Evolutionary conservation across 441 rosid genomes (phyloP), one percentile per base, ranked within the genome.

Genomic region (Adansonia gregorii): DNA sequence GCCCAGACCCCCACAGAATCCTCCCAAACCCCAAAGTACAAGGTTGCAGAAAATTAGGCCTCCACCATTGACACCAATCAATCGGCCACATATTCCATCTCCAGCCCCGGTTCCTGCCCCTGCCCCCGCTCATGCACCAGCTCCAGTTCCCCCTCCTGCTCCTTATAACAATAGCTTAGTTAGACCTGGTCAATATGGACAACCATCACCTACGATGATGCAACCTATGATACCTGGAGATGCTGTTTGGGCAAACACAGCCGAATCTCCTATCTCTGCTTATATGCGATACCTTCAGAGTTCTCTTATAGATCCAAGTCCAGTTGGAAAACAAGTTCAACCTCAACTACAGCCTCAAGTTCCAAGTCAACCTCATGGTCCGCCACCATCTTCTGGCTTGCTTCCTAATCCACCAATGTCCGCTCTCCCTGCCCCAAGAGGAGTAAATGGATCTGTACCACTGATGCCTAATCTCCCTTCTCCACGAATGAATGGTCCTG

Each of bases 251-350:
- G 48, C 73, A 24, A 86, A 85, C 74, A 80, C 88, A 0, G 90
- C 90, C 0, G 97, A 93, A 27, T 93, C 97, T 80, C 97, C 97
- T 1, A 85, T 93, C 78, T 90, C 97, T 1, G 94, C 93, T 68
- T 94, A 90, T 67, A 86, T 93, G 91, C 89, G 97, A 7, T 92
- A 93, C 85, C 86, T 94, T 73, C 91, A 88, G 78, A 83, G 73
- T 77, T 83, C 88, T 8, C 76, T 90, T 1, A 78, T 75, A 43
- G 91, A 90, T 73, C 84, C 92, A 22, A 83, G 93, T 79, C 89
- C 89, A 1, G 70, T 71, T 73, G 92, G 89, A 79, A 82, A 78
- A 85, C 91, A 79, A 59, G 15, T 78, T 78, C 86, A 78, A 60
- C 83, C 77, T 69, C 87, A 82, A 67, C 78, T 39, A 20, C 90